These are phyloP conservation scores for Metroxylon sagu DNA, from an alignment of 176 grass and related monocot genomes.

Conservation along the genomic window DNA sequence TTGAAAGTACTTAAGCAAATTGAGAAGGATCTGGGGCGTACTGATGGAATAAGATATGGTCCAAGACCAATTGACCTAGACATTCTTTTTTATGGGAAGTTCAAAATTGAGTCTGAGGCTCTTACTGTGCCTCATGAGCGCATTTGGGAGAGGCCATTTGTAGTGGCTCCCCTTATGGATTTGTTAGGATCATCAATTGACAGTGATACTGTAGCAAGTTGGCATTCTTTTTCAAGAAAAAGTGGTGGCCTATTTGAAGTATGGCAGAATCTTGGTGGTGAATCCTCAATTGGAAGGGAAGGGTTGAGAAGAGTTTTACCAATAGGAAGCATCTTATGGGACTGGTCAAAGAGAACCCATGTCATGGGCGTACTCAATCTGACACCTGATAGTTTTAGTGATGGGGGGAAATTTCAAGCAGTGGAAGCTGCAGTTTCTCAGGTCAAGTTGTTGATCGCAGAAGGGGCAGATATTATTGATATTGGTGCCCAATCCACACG, in stretches of 20 bases:
- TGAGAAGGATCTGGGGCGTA: constrained; percentile 59
- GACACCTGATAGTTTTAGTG: constrained; percentile 85
- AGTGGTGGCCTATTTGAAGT: constrained; percentile 48
- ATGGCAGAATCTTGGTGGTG: constrained; percentile 70
- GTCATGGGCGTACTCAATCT: constrained; percentile 89
- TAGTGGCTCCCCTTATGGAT: constrained; percentile 80
- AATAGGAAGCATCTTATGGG: constrained; percentile 34
- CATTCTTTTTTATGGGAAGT: constrained; percentile 69
- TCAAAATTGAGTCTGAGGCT: constrained; percentile 34
- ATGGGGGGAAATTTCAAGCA: constrained; percentile 70
- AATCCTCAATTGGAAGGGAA: constrained; percentile 62
- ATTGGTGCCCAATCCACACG: constrained; percentile 90
- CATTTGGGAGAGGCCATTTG: constrained; percentile 83
- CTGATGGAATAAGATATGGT: constrained; percentile 56
- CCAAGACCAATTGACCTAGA: constrained; percentile 84
- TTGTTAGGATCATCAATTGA: constrained; percentile 47
- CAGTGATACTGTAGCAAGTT: constrained; percentile 37
- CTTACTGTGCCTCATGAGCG: constrained; percentile 69
- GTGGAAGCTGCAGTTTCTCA: constrained; percentile 48
- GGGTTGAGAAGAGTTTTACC: constrained; percentile 65
- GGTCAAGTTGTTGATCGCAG: constrained; percentile 50
- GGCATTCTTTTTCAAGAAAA: constrained; percentile 58
- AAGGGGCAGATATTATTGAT: constrained; percentile 90
- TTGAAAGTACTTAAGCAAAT: constrained; percentile 65
- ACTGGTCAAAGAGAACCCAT: constrained; percentile 63